phyloP scores from a whole-genome alignment of 805 yeast species.

The Ogataea haglerorum region DNA sequence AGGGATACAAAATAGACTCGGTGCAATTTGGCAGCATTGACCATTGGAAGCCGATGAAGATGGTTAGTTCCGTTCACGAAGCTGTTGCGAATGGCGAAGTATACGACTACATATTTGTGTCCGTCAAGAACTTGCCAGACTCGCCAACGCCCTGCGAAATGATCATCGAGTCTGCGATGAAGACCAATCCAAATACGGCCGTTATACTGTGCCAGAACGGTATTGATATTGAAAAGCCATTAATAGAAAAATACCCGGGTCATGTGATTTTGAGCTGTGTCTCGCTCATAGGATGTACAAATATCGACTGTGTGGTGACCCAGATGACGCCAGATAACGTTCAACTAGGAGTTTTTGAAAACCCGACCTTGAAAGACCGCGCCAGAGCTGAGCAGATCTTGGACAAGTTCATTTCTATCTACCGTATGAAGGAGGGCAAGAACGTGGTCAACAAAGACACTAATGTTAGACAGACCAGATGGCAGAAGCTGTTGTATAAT shows the following conservation, averaged over 20 bases:
- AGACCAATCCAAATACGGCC: constrained; percentile 24
- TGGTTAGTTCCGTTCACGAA: constrained; percentile 39
- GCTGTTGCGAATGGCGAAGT: constrained; percentile 37
- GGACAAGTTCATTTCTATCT: constrained; percentile 27
- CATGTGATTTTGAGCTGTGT: constrained; percentile 37
- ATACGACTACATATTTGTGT: constrained; percentile 55
- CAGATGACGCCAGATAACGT: constrained; percentile 34
- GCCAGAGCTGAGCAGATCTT: constrained; percentile 24
- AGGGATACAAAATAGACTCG: constrained; percentile 59
- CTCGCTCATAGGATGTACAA: constrained; percentile 33
- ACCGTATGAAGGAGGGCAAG: constrained; percentile 22
- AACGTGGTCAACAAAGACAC: constrained; percentile 28
- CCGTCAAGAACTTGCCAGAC: constrained; percentile 64
- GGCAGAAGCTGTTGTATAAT: constrained; percentile 44
- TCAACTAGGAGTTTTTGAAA: constrained; percentile 33
- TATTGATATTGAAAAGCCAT: constrained; percentile 37
- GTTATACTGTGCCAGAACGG: constrained; percentile 40
- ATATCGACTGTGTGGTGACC: constrained; percentile 23
- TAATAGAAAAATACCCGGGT: constrained; percentile 32
- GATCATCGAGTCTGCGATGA: constrained; percentile 37
- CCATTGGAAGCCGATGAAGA: constrained; percentile 53
- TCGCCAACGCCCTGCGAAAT: constrained; percentile 39
- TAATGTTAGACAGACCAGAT: constrained; percentile 35
- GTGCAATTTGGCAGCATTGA: constrained; percentile 53
- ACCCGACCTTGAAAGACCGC: constrained; percentile 22